These are phyloP conservation scores for Acer saccharum DNA, from an alignment of 345 rosid genomes.

Conservation along the genomic window DNA sequence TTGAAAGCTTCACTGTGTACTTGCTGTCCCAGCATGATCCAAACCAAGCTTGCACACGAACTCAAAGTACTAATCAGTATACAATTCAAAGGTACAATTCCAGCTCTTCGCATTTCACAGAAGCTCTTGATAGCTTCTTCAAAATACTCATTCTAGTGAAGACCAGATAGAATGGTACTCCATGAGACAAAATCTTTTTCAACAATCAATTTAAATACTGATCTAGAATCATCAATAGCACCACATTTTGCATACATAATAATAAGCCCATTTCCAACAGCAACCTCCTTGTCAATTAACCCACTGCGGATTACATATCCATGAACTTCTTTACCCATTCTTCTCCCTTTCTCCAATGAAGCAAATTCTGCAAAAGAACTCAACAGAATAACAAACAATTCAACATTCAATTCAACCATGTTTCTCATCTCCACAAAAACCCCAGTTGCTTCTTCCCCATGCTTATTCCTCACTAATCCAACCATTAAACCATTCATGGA, in stretches of 20 bases:
- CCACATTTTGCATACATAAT: conserved; percentile 56
- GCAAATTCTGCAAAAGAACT: conserved; percentile 73
- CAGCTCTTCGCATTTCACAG: conserved; percentile 57
- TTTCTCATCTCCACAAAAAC: conserved; percentile 57
- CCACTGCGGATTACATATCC: conserved; percentile 63
- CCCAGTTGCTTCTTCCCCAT: conserved; percentile 67
- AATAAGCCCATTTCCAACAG: conserved; percentile 78
- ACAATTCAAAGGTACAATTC: conserved; percentile 56
- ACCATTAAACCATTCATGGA: conserved; percentile 85
- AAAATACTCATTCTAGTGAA: too few relatives aligned
- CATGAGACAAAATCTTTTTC: conserved; percentile 35
- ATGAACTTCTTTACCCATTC: conserved; percentile 85
- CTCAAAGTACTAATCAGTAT: conserved; percentile 40
- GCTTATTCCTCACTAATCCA: conserved; percentile 66
- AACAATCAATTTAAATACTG: conserved; percentile 46
- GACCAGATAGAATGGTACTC: too few relatives aligned
- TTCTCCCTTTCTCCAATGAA: conserved; percentile 52
- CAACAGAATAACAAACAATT: conserved; percentile 66
- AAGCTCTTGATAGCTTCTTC: conserved; percentile 27
- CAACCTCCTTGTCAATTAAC: conserved; percentile 44
- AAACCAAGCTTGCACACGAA: too few relatives aligned
- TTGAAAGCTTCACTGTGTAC: too few relatives aligned
- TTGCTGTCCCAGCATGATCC: too few relatives aligned
- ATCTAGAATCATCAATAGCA: conserved; percentile 26
- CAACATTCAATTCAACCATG: conserved; percentile 54